These are phyloP conservation scores for Sanguinoderma infundibulare DNA, from an alignment of 1,284 basidiomycete species.

Conservation along the genomic window DNA sequence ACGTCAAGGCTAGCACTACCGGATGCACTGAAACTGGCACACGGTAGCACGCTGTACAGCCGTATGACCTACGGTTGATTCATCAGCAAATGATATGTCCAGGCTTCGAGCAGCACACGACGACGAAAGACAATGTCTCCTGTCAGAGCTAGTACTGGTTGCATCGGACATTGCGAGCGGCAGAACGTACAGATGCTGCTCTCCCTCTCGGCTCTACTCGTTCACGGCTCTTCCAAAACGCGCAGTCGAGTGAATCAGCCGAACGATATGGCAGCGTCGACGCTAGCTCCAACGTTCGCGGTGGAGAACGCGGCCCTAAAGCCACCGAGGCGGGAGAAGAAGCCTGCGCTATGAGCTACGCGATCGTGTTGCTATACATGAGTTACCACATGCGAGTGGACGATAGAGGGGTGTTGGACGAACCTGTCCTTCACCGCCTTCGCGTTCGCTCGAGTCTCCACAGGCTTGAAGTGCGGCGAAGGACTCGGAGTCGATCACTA, in stretches of 20 bases:
- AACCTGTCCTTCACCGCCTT: conserved; percentile 89
- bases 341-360: conserved; percentile 86
- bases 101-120: too few species aligned
- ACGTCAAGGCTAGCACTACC: too few species aligned
- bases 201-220: not conserved
- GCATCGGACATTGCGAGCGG: conserved; percentile 15
- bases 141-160: conserved; percentile 11
- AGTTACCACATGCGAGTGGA: not conserved
- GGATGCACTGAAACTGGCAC: too few species aligned
- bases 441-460: conserved; percentile 97
- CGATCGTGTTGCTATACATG: conserved; percentile 73
- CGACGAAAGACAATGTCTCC: too few species aligned
- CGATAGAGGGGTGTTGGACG: conserved; percentile 25
- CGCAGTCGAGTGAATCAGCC: conserved; percentile 15
- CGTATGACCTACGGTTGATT: too few species aligned
- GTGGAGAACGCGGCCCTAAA: conserved; percentile 24
- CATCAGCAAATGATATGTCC: too few species aligned
- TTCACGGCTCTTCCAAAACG: not conserved
- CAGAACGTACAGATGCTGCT: conserved; percentile 19
- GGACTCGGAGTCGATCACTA: conserved; percentile 98
- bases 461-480: conserved; percentile 96
- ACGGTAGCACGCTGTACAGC: too few species aligned
- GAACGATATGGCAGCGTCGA: conserved; percentile 46
- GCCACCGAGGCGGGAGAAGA: conserved; percentile 65
- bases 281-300: conserved; percentile 35